These are phyloP conservation scores for Phytopythium mirpurense DNA, from an alignment of 352 stramenopile species.

Conservation along the genomic window DNA sequence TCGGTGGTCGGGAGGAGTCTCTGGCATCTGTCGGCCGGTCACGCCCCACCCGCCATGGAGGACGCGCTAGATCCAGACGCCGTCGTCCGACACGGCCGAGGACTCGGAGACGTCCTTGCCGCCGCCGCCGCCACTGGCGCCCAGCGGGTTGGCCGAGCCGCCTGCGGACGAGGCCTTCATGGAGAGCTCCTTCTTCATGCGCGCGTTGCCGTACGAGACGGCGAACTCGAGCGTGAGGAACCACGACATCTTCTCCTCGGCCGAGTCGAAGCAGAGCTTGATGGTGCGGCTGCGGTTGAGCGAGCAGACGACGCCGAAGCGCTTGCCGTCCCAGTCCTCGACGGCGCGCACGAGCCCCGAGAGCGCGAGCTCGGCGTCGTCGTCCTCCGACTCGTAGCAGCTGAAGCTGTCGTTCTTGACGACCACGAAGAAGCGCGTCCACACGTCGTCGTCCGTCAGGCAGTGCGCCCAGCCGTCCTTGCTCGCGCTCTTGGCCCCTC, in stretches of 20 bases:
- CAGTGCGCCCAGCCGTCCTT: conserved; percentile 75
- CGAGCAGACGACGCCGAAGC: conserved; percentile 61
- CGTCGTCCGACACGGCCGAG: conserved; percentile 40
- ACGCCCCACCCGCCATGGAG: too few relatives aligned
- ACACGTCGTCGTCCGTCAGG: conserved; percentile 70
- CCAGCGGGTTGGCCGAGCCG: too few relatives aligned
- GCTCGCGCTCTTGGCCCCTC: conserved; percentile 45
- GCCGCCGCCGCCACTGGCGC: too few relatives aligned
- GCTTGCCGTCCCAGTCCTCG: conserved; percentile 70
- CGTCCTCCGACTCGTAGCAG: conserved; percentile 71
- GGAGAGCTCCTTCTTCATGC: conserved; percentile 70
- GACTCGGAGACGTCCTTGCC: conserved; percentile 12
- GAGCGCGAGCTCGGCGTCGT: conserved; percentile 58
- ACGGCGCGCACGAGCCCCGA: conserved; percentile 64
- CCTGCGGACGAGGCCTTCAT: conserved; percentile 27
- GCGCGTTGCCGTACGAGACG: conserved; percentile 53
- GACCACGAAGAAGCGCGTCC: conserved; percentile 67
- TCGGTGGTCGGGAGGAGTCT: too few relatives aligned
- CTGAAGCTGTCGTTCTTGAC: conserved; percentile 76
- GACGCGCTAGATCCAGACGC: conserved; percentile 80
- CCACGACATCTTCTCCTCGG: conserved; percentile 82
- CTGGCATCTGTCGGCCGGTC: too few relatives aligned
- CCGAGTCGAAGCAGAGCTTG: conserved; percentile 74
- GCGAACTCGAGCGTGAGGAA: conserved; percentile 77
- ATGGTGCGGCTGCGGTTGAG: conserved; percentile 69